Conservation (phyloP, 2,329 filamentous ascomycete species). For the Penicillium sclerotigenum region DNA sequence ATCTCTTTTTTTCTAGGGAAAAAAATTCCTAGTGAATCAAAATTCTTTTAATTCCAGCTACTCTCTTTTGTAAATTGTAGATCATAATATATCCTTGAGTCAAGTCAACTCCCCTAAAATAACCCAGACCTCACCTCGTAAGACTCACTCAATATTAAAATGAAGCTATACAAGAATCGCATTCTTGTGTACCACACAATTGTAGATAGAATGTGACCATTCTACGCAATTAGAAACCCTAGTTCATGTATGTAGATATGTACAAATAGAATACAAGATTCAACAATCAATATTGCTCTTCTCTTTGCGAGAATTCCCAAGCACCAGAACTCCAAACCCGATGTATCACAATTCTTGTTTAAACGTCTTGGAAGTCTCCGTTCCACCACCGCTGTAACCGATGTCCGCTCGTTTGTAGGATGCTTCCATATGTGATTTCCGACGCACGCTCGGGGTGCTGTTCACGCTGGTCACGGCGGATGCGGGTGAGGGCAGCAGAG, state of each 20-base stretch:
- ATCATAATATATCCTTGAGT: too few species aligned
- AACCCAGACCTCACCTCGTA: too few species aligned
- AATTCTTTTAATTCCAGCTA: slow-evolving; percentile 20
- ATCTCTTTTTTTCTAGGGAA: slow-evolving; percentile 21
- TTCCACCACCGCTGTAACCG: slow-evolving; percentile 42
- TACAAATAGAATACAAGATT: background rate
- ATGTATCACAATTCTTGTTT: background rate
- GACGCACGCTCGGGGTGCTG: slow-evolving; percentile 39
- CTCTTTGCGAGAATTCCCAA: background rate
- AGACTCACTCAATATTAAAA: too few species aligned
- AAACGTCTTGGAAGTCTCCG: slow-evolving; percentile 37
- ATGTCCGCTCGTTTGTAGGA: slow-evolving; percentile 30
- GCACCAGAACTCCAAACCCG: background rate
- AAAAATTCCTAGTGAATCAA: slow-evolving; percentile 23
- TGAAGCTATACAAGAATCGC: background rate
- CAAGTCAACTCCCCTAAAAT: too few species aligned
- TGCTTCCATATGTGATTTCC: slow-evolving; percentile 31
- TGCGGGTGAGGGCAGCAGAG: slow-evolving; percentile 52
- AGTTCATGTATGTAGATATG: background rate
- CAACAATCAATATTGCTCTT: background rate
- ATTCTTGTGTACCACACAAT: background rate
- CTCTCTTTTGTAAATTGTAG: background rate
- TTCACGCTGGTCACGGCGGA: slow-evolving; percentile 54
- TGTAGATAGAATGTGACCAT: background rate
- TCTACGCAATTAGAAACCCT: background rate